phyloP scores from a whole-genome alignment of 1,284 basidiomycete species.

The Ustilago shanxiensis region DNA sequence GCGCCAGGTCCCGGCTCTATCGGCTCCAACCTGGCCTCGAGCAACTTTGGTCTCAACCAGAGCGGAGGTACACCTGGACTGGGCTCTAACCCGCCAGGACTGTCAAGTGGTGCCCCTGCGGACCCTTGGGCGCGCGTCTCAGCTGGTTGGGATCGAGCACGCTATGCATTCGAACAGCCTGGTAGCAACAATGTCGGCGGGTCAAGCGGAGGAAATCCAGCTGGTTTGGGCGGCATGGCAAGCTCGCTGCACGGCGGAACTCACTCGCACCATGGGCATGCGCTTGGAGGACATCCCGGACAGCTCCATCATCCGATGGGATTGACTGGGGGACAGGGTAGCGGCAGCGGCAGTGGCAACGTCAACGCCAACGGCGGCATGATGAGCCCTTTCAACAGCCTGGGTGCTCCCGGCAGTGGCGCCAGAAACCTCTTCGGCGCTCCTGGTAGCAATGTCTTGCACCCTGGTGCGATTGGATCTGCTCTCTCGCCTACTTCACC shows the following conservation, averaged over 20 bases:
- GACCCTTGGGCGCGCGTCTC: slow-evolving; percentile 56
- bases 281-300: slow-evolving; percentile 19
- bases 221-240: slow-evolving; percentile 22
- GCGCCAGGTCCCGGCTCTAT: slow-evolving; percentile 37
- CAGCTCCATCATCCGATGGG: slow-evolving; percentile 30
- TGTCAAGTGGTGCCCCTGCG: slow-evolving; percentile 28
- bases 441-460: slow-evolving; percentile 34
- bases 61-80: slow-evolving; percentile 23
- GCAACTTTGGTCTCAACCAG: slow-evolving; percentile 33
- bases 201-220: slow-evolving; percentile 16
- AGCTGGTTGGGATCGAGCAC: slow-evolving; percentile 64
- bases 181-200: slow-evolving; percentile 24
- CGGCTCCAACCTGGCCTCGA: slow-evolving; percentile 22
- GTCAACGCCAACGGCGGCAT: slow-evolving; percentile 18
- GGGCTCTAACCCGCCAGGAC: slow-evolving; percentile 22
- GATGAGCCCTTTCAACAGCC: slow-evolving; percentile 36
- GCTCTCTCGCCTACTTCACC: slow-evolving; percentile 49
- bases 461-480: slow-evolving; percentile 46
- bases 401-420: slow-evolving; percentile 41
- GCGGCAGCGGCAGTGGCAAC: slow-evolving; percentile 13
- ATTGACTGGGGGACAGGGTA: neutral
- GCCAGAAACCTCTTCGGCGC: slow-evolving; percentile 45
- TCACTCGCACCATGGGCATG: slow-evolving; percentile 24
- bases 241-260: slow-evolving; percentile 25
- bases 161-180: slow-evolving; percentile 66